Conservation (phyloP, 257 asterid species). For the Ophiorrhiza pumila region DNA sequence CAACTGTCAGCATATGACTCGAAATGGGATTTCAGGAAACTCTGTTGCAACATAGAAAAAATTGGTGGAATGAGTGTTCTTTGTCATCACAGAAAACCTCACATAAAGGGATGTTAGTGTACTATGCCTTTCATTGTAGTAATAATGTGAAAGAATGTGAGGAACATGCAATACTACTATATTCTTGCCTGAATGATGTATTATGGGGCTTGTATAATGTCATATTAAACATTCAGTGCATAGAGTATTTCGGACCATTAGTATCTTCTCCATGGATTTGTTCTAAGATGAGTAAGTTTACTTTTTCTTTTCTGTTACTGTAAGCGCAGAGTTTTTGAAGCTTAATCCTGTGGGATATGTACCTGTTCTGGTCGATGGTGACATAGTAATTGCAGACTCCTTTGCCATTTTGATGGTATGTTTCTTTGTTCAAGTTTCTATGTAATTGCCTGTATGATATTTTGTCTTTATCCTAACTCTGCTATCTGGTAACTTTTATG, state of each 20-base stretch:
- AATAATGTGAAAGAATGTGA: neutral
- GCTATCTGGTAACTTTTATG: slow-evolving; percentile 9
- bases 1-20: neutral
- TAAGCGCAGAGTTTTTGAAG: slow-evolving; percentile 66
- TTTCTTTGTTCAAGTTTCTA: slow-evolving; percentile 15
- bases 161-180: neutral
- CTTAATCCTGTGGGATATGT: slow-evolving; percentile 82
- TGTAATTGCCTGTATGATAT: neutral
- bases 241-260: neutral
- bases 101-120: neutral
- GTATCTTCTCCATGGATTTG: neutral
- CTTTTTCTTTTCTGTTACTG: slow-evolving; percentile 17
- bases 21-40: neutral
- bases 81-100: neutral
- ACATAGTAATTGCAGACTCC: slow-evolving; percentile 64
- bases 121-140: neutral
- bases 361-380: slow-evolving; percentile 78
- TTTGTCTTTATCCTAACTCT: neutral
- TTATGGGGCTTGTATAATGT: neutral
- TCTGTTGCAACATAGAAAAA: neutral
- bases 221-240: neutral
- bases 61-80: neutral
- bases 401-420: slow-evolving; percentile 79
- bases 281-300: neutral
- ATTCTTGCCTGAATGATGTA: neutral